phyloP scores from a whole-genome alignment of 2,329 filamentous ascomycete genomes.

The Lachnellula cervina region DNA sequence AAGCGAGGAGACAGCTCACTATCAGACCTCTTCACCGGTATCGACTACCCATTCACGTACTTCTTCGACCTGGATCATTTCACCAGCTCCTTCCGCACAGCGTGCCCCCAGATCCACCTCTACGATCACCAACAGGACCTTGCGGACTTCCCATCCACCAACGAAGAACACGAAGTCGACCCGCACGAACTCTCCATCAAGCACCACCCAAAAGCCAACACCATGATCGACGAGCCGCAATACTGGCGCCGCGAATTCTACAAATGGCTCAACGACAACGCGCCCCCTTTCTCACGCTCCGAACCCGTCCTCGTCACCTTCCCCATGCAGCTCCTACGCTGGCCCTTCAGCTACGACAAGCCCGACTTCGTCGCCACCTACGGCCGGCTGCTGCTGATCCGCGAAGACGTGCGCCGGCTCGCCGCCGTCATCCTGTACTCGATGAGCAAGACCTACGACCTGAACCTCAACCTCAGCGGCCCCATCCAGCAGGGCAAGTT shows the following conservation, averaged over 20 bases:
- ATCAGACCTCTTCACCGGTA: neutral
- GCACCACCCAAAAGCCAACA: neutral
- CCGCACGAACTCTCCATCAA: neutral
- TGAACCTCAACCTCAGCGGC: neutral
- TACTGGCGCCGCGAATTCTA: constrained; percentile 1
- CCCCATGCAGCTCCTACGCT: constrained; percentile 12
- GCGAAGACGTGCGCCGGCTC: constrained; percentile 34
- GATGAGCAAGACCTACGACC: constrained; percentile 22
- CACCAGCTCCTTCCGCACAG: constrained; percentile 30
- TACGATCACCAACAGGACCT: constrained; percentile 35
- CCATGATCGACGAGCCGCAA: neutral
- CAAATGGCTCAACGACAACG: neutral
- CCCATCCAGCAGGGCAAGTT: constrained; percentile 20
- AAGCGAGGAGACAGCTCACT: neutral
- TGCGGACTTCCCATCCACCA: constrained; percentile 29
- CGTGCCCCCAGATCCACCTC: constrained; percentile 38
- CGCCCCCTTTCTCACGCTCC: neutral
- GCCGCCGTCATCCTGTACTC: constrained; percentile 30
- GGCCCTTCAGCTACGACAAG: constrained; percentile 39
- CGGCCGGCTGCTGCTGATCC: constrained; percentile 38
- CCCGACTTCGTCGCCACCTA: constrained; percentile 39
- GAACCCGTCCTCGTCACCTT: neutral
- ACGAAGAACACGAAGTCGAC: neutral
- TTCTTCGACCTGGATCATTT: constrained; percentile 43
- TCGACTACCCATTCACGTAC: constrained; percentile 32